Evolutionary conservation across 345 rosid species (phyloP).

Genomic region (Salix viminalis): DNA sequence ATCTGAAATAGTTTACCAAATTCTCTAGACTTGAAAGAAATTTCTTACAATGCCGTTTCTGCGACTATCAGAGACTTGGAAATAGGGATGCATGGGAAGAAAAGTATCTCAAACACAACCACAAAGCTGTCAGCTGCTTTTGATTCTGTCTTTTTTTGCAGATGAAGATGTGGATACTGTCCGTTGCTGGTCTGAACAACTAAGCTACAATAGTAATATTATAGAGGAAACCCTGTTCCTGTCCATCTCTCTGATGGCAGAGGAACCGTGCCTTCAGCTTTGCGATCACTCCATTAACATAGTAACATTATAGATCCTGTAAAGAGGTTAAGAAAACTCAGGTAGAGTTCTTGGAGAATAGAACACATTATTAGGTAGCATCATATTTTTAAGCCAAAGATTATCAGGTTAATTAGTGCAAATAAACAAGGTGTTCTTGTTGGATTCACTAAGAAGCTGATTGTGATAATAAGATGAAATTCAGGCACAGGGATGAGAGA

Average conservation of each 20-base stretch:
- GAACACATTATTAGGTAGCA: background rate
- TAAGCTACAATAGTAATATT: background rate
- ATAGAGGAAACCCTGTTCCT: background rate
- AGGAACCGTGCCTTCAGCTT: background rate
- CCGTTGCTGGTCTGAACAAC: conserved; percentile 1
- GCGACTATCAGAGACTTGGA: background rate
- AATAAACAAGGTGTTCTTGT: no score
- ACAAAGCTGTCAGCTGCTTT: background rate
- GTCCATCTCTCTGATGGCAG: background rate
- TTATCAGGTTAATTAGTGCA: no score
- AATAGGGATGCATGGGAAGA: background rate
- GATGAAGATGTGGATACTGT: background rate
- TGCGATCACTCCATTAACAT: background rate
- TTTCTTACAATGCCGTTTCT: background rate
- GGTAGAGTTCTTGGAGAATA: background rate
- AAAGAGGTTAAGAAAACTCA: background rate
- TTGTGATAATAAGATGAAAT: background rate
- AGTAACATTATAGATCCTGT: background rate
- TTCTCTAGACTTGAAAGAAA: background rate
- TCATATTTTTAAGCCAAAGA: no score
- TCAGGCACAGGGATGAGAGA: background rate
- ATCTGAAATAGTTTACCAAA: background rate
- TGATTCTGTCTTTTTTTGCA: background rate
- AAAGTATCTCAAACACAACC: background rate
- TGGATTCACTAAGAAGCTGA: no score